Percentiles rank a stretch among this genome's conserved stretches.
Evolutionary conservation across 1,284 basidiomycete genomes (phyloP).

Genomic region (Ceratobasidium sp.): DNA sequence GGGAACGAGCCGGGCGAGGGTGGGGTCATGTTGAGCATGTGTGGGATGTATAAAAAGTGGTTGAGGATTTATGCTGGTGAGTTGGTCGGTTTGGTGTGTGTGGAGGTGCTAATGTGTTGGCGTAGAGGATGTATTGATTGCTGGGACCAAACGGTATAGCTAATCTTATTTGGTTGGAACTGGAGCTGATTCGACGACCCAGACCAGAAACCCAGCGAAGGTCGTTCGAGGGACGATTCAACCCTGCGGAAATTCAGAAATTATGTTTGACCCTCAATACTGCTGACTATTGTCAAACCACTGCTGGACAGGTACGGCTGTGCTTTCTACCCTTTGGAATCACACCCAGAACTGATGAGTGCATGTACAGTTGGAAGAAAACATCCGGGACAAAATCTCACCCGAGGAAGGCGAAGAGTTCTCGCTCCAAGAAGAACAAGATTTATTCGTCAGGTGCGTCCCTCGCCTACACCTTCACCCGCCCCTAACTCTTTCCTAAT

Average conservation of each 20-base stretch:
- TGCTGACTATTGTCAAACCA: constrained; percentile 95
- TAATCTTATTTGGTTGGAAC: not conserved
- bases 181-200: not conserved
- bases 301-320: constrained; percentile 74
- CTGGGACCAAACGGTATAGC: constrained; percentile 69
- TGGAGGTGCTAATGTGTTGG: not conserved
- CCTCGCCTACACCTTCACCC: not conserved
- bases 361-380: constrained; percentile 32
- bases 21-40: constrained; percentile 76
- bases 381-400: constrained; percentile 94
- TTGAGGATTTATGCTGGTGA: constrained; percentile 88
- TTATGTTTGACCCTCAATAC: constrained; percentile 92
- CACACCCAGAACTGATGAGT: constrained; percentile 22
- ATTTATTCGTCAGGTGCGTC: constrained; percentile 82
- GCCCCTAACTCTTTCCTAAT: constrained; percentile 9
- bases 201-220: constrained; percentile 57
- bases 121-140: constrained; percentile 82
- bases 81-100: constrained; percentile 43
- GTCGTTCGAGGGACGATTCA: constrained; percentile 79
- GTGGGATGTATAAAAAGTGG: constrained; percentile 89
- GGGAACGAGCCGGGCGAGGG: constrained; percentile 72
- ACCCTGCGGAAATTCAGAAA: constrained; percentile 75
- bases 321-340: not conserved
- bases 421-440: constrained; percentile 83
- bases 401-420: constrained; percentile 80